Conservation (phyloP, 2,329 filamentous ascomycete species). For the Aspergillus thermomutatus region DNA sequence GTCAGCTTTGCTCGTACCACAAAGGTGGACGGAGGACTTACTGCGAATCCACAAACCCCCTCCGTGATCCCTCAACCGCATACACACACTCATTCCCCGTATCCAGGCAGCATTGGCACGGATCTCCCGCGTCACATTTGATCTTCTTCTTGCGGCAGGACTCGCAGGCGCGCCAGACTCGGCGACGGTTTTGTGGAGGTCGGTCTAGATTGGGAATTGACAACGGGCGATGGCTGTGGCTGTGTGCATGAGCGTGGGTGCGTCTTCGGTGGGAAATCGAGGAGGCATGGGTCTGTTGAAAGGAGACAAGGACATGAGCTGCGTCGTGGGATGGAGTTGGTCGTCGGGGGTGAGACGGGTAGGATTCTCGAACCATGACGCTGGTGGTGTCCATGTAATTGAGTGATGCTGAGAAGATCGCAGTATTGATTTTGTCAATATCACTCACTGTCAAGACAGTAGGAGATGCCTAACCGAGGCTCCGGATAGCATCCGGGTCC, state of each 20-base stretch:
- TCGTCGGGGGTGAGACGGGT: background rate
- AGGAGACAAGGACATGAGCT: slow-evolving; percentile 4
- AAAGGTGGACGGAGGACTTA: slow-evolving; percentile 2
- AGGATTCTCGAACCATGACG: too few species aligned
- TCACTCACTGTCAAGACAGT: too few species aligned
- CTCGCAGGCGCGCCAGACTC: slow-evolving; percentile 22
- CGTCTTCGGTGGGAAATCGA: too few species aligned
- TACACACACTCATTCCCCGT: slow-evolving; percentile 14
- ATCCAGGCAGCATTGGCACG: slow-evolving; percentile 16
- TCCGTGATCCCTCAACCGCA: slow-evolving; percentile 8
- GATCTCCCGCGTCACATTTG: slow-evolving; percentile 20
- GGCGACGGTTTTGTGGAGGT: slow-evolving; percentile 10
- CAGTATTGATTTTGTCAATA: too few species aligned
- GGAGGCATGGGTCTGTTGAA: background rate
- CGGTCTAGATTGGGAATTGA: slow-evolving; percentile 3
- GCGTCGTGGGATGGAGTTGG: slow-evolving; percentile 2
- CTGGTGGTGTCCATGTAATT: too few species aligned
- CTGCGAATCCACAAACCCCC: slow-evolving; percentile 13
- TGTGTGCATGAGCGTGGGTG: too few species aligned
- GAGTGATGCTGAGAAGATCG: too few species aligned
- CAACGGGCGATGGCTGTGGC: background rate
- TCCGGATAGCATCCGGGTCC: too few species aligned
- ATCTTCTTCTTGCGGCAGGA: slow-evolving; percentile 22
- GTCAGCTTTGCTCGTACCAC: background rate
- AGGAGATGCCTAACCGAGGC: too few species aligned